Percentiles rank a stretch among this genome's conserved stretches.
Conservation (phyloP, 805 yeast species). For the Saccharomycopsis capsularis region DNA sequence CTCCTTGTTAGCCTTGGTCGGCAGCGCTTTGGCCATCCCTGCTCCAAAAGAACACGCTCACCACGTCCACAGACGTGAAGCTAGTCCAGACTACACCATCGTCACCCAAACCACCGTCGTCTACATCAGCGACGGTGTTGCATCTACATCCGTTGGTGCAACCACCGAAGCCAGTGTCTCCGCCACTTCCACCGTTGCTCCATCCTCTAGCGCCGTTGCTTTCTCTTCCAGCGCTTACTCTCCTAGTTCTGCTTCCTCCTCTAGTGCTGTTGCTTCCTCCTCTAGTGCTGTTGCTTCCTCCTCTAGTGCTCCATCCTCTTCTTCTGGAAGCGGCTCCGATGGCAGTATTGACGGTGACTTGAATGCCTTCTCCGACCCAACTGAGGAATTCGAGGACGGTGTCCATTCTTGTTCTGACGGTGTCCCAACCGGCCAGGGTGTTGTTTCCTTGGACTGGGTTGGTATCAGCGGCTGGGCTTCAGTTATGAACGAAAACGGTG, state of each 20-base stretch:
- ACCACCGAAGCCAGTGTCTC: constrained; percentile 30
- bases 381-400: constrained; percentile 63
- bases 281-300: constrained; percentile 25
- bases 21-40: constrained; percentile 28
- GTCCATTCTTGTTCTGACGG: constrained; percentile 47
- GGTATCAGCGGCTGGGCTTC: constrained; percentile 84
- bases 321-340: constrained; percentile 21
- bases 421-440: constrained; percentile 83
- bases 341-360: constrained; percentile 50
- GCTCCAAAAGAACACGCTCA: constrained; percentile 27
- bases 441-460: constrained; percentile 61
- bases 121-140: constrained; percentile 7
- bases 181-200: constrained; percentile 31
- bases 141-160: constrained; percentile 33
- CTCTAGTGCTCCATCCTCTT: constrained; percentile 25
- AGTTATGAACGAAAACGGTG: constrained; percentile 45
- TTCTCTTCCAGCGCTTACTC: constrained; percentile 36
- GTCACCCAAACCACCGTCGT: constrained; percentile 56
- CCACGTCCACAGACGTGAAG: constrained; percentile 20
- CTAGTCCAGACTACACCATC: constrained; percentile 34
- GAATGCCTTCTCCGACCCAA: constrained; percentile 48
- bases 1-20: constrained; percentile 22
- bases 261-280: constrained; percentile 19
- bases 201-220: constrained; percentile 35
- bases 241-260: constrained; percentile 47